Base-by-base conservation (phyloP, 306 rosid genomes). In the Ochetophila trinervis region DNA sequence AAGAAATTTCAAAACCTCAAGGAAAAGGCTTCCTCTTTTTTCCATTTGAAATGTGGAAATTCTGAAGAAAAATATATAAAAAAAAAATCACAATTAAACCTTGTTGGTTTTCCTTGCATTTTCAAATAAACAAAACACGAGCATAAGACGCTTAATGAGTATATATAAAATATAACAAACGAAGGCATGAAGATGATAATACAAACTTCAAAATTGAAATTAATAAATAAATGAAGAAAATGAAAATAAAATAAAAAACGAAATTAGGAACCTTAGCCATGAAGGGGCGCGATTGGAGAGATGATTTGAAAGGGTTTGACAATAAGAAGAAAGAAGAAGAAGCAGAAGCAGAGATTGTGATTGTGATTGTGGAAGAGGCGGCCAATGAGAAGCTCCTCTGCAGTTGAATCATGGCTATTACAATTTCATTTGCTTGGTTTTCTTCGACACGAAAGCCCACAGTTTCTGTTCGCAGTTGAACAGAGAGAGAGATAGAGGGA, bases 321-420 rank as follows among this genome's bases (percentile, higher is more conserved):
- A 76, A 60, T 27, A 74, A 19, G 70, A 57, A 77, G 36, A 79
- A 81, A 68, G 79, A 45, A 16, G 79, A 21, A 18, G 80, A 30
- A 42, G 78, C 27, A 55, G 63, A n/a, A 16, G 84, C 59, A 60
- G 22, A 18, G 53, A 57, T 21, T 23, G 60, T 13, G 36, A 37
- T 30, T 10, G 62, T 11, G 8, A 40, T 11, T 12, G 59, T 24
- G 34, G 36, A 2, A 3, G 59, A 8, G 35, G 80, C 30, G 60
- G 80, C 53, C 52, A 66, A 75, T 40, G 83, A 71, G 22, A 86
- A 62, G 72, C 84, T 81, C 73, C 80, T 77, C 44, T 80, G 93
- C 32, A 86, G 71, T 45, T 77, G 83, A 64, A 86, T 78, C 95
- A 87, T 84, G 12, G 75, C 73, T 74, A 59, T 48, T 4, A 48